These are phyloP conservation scores for Suillus paluster DNA, from an alignment of 768 basidiomycete genomes.

Conservation along the genomic window DNA sequence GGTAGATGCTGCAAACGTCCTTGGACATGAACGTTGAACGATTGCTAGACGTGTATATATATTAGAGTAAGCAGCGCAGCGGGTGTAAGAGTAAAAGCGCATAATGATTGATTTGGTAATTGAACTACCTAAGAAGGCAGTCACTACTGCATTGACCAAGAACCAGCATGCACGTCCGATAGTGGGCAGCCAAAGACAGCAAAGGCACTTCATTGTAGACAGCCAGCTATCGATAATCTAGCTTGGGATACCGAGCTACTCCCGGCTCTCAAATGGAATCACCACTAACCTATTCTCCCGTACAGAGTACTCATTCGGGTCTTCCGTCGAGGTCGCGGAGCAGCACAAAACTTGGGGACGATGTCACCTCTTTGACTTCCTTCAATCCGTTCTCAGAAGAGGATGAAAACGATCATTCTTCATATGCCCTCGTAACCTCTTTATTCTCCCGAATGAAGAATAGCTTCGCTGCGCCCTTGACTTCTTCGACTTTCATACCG, in stretches of 20 bases:
- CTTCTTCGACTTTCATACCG: slow-evolving; percentile 49
- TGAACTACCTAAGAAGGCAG: not conserved
- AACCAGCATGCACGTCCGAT: not conserved
- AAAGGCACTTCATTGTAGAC: not conserved
- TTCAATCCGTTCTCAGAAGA: slow-evolving; percentile 95
- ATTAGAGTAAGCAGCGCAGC: too few species aligned
- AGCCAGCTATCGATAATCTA: not conserved
- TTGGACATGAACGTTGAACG: not conserved
- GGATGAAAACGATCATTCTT: slow-evolving; percentile 88
- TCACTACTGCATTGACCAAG: not conserved
- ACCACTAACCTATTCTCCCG: slow-evolving; percentile 31
- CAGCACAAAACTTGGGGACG: slow-evolving; percentile 59
- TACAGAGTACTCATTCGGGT: slow-evolving; percentile 37
- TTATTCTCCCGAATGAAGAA: slow-evolving; percentile 83
- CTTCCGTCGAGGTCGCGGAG: slow-evolving; percentile 64
- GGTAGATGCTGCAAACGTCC: too few species aligned
- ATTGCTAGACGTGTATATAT: too few species aligned
- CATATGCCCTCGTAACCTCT: slow-evolving; percentile 82
- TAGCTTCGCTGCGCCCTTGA: slow-evolving; percentile 69
- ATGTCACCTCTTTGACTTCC: slow-evolving; percentile 77
- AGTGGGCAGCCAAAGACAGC: not conserved
- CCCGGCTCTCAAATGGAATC: slow-evolving; percentile 35
- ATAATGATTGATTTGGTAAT: not conserved
- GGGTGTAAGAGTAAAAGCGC: not conserved
- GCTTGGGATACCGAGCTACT: not conserved